Evolutionary conservation across 2,329 filamentous ascomycete species (phyloP).

Genomic region (Raffaelea ambrosiae): DNA sequence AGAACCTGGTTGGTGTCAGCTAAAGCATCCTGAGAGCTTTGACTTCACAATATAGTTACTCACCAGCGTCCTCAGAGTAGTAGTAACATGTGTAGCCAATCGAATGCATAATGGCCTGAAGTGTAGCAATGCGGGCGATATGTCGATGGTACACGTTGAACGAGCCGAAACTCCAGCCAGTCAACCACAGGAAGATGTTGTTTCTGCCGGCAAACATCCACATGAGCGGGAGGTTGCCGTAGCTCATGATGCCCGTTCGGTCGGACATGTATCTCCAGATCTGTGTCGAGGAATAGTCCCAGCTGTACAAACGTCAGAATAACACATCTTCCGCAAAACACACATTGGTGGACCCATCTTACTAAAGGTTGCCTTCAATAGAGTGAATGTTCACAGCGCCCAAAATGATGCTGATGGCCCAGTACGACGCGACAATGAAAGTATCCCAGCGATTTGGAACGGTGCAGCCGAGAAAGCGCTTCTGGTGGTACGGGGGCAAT

Average conservation of each 20-base stretch:
- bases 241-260: conserved; percentile 13
- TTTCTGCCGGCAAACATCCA: conserved; percentile 55
- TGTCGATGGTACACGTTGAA: conserved; percentile 62
- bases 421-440: conserved; percentile 11
- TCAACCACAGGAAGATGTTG: conserved; percentile 56
- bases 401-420: conserved; percentile 10
- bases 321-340: too few species aligned
- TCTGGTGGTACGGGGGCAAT: conserved; percentile 9
- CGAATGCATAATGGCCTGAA: conserved; percentile 55
- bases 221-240: conserved; percentile 10
- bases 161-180: conserved; percentile 59
- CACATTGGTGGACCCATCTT: neutral
- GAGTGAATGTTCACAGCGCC: neutral
- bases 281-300: neutral
- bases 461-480: conserved; percentile 12
- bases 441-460: conserved; percentile 13
- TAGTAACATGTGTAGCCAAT: conserved; percentile 41
- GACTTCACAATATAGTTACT: too few species aligned
- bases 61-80: neutral
- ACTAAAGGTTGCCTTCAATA: conserved; percentile 5
- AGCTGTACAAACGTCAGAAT: too few species aligned
- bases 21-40: neutral
- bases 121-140: conserved; percentile 51
- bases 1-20: neutral
- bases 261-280: conserved; percentile 12